phyloP scores from a whole-genome alignment of 2,329 filamentous ascomycete genomes.

The Ceratocystis harringtonii region DNA sequence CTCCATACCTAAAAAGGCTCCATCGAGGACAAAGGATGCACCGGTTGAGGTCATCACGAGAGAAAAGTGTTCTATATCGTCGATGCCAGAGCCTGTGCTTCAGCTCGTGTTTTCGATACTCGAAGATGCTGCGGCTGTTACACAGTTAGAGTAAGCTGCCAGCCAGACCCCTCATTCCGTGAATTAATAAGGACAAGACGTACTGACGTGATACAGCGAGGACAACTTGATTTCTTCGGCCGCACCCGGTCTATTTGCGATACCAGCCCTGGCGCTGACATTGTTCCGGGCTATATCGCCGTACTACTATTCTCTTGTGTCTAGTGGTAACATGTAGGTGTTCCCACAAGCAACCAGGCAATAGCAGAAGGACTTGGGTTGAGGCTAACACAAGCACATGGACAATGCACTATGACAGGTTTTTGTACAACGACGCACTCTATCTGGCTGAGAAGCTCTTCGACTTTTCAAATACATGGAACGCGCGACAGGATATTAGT shows the following conservation, averaged over 20 bases:
- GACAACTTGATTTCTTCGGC: conserved; percentile 49
- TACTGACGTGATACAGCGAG: conserved; percentile 23
- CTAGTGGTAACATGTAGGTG: conserved; percentile 48
- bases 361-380: neutral
- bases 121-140: conserved; percentile 47
- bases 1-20: conserved; percentile 9
- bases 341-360: neutral
- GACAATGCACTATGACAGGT: conserved; percentile 28
- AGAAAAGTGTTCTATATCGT: conserved; percentile 79
- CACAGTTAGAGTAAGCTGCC: conserved; percentile 31
- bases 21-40: conserved; percentile 20
- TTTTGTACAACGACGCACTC: conserved; percentile 51
- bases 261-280: conserved; percentile 60
- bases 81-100: conserved; percentile 67
- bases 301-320: conserved; percentile 51
- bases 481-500: conserved; percentile 36
- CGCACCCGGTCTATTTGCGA: conserved; percentile 51
- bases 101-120: conserved; percentile 45
- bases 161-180: neutral
- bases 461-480: conserved; percentile 37
- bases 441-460: conserved; percentile 45
- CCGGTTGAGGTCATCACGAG: conserved; percentile 58
- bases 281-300: conserved; percentile 66
- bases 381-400: neutral
- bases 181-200: neutral